Conservation (phyloP, 2,329 filamentous ascomycete species). For the Colletotrichum cuscutae region DNA sequence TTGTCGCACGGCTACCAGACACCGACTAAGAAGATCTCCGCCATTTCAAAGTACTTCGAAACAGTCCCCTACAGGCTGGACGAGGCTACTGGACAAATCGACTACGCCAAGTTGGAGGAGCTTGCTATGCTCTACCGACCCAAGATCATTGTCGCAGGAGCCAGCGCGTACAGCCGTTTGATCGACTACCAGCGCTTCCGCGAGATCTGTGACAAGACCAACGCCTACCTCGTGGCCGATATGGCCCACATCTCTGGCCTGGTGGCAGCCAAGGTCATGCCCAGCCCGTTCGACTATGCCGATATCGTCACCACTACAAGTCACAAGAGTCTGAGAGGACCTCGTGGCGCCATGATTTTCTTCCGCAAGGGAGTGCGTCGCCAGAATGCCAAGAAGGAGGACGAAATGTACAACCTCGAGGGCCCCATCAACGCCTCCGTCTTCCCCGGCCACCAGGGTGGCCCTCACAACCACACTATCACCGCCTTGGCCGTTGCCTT, state of each 20-base stretch:
- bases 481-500: slow-evolving; percentile 93
- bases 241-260: slow-evolving; percentile 98
- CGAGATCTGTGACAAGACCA: slow-evolving; percentile 88
- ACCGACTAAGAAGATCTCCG: slow-evolving; percentile 94
- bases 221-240: slow-evolving; percentile 92
- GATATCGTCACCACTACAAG: slow-evolving; percentile 98
- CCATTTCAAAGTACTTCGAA: slow-evolving; percentile 98
- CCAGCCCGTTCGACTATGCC: slow-evolving; percentile 87
- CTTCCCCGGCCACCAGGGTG: slow-evolving; percentile 97
- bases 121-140: slow-evolving; percentile 89
- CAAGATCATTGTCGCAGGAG: slow-evolving; percentile 94
- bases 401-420: slow-evolving; percentile 91
- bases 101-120: slow-evolving; percentile 92
- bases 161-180: slow-evolving; percentile 93
- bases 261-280: slow-evolving; percentile 90
- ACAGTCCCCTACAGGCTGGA: slow-evolving; percentile 94
- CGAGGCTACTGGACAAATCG: slow-evolving; percentile 90
- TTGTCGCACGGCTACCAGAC: slow-evolving; percentile 98
- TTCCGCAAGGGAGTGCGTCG: slow-evolving; percentile 91
- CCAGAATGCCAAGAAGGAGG: slow-evolving; percentile 85
- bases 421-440: slow-evolving; percentile 94
- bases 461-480: slow-evolving; percentile 99
- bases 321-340: slow-evolving; percentile 96
- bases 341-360: slow-evolving; percentile 97
- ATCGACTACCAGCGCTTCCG: slow-evolving; percentile 96